A percentile compares a stretch with the other conserved stretches of the same genome.
Evolutionary conservation across 2,329 filamentous ascomycete genomes (phyloP).

Genomic region (Dissoconium aciculare): DNA sequence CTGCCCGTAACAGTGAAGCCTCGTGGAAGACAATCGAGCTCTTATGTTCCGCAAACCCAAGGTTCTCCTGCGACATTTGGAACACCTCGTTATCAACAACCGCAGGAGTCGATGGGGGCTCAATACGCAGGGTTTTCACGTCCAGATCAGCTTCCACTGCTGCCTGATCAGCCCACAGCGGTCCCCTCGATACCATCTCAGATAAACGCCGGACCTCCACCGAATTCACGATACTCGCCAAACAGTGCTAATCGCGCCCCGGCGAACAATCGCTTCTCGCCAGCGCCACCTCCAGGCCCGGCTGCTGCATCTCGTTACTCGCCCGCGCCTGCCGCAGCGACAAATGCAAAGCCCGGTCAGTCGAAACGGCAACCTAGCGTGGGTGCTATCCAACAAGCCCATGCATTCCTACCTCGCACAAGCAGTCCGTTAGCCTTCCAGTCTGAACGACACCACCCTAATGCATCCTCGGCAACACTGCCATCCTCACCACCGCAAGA

Average conservation of each 20-base stretch:
- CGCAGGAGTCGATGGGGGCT: constrained; percentile 5
- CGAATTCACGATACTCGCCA: constrained; percentile 15
- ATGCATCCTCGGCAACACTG: constrained; percentile 5
- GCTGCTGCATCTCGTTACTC: constrained; percentile 40
- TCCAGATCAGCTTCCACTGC: constrained; percentile 28
- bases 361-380: constrained; percentile 1
- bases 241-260: constrained; percentile 12
- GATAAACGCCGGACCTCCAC: constrained; percentile 7
- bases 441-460: constrained; percentile 22
- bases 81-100: constrained; percentile 8
- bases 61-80: constrained; percentile 6
- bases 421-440: constrained; percentile 49
- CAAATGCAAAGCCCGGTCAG: no score
- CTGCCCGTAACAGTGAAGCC: constrained; percentile 31
- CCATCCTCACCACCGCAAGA: constrained; percentile 27
- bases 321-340: constrained; percentile 35
- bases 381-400: constrained; percentile 19
- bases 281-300: constrained; percentile 24
- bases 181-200: constrained; percentile 4
- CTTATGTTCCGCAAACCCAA: constrained; percentile 16
- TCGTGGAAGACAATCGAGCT: constrained; percentile 17
- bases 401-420: constrained; percentile 47
- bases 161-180: constrained; percentile 25
- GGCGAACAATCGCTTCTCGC: constrained; percentile 12
- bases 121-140: constrained; percentile 23